Evolutionary conservation across 169 alveolate species (phyloP), one percentile per base, ranked within the genome.

Genomic region (Eimeria acervulina): DNA sequence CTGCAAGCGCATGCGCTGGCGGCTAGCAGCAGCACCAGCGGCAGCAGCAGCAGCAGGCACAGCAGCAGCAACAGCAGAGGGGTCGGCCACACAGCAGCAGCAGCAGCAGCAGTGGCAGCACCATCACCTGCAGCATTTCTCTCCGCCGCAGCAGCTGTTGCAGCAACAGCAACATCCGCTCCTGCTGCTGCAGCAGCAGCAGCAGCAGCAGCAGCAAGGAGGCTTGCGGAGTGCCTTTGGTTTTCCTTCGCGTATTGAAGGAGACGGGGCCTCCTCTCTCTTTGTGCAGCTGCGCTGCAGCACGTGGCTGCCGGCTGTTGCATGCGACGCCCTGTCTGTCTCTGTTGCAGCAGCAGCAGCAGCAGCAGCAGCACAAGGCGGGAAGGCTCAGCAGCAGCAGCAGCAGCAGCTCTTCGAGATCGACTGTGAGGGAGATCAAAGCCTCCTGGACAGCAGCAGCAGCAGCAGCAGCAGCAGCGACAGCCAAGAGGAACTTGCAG

Each of bases 231-330:
- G n/a, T n/a, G n/a, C n/a, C n/a, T n/a, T n/a, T n/a, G n/a, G n/a
- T n/a, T n/a, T n/a, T n/a, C n/a, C n/a, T n/a, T n/a, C n/a, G n/a
- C n/a, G n/a, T n/a, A 8, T 78, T 28, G 47, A 21, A 51, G 92
- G 92, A 31, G 51, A 38, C 7, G 92, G 78, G 33, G 78, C 76
- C 13, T 84, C 92, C 15, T 84, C 92, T 10, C 51, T 84, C 55
- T 55, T 84, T 3, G 12, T 84, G 92, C 92, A 84, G 70, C 92
- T 84, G 92, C 92, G 92, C 51, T 52, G 92, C 92, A 84, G 92
- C 19, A 33, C 78, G 36, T 84, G 92, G 92, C 92, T 84, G 44
- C 92, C 92, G 55, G 92, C 92, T 13, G 92, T 84, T 40, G 92
- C 92, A 15, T 84, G 92, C 40, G 92, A 84, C 55, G 90, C 90